Base-by-base conservation (phyloP, 768 basidiomycete genomes). In the Tricholoma saponaceum region DNA sequence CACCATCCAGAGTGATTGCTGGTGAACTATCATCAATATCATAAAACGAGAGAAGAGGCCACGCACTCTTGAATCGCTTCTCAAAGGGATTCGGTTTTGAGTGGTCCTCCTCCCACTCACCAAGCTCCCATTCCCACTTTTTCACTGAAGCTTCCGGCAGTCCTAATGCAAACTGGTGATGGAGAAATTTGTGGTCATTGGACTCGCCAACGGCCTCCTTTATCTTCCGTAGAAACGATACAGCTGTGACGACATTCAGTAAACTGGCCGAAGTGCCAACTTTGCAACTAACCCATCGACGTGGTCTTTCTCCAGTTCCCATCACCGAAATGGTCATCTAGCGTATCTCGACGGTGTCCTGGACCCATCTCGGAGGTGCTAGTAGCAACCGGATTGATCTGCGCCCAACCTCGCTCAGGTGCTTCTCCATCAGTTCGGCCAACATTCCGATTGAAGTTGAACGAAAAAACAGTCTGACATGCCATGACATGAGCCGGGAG, bases 1-100 rank as follows among this genome's bases (percentile, higher is more conserved):
- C 58, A 43, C 51, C 61, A 32, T 62, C 55, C 12, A 50, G 35
- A 16, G 61, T 60, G 14, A 55, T 55, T 44, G 23, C 61, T 59
- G 50, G 43, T 26, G 39, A n/a, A 30, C 30, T 46, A 52, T 37
- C 14, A 18, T n/a, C 26, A 51, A 10, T 51, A 26, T 20, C 16
- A 9, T 58, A 25, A 26, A 51, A 44, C 10, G 13, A 9, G 32
- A 25, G 30, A 32, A 50, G 10, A 44, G 35, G 47, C 9, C 44
- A 23, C 44, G 12, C 12, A 51, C 56, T 13, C 14, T 51, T 57
- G 23, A 35, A 32, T 26, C 39, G 35, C 12, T 30, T 30, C 25
- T 56, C 58, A 46, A 55, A 59, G 12, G 58, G 58, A 52, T 56
- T 59, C 6, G 49, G 44, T 23, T 50, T 37, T 16, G 9, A 14